These are phyloP conservation scores for Magnaporthiopsis rhizophila DNA, from an alignment of 2,329 filamentous ascomycete species.

Conservation along the genomic window DNA sequence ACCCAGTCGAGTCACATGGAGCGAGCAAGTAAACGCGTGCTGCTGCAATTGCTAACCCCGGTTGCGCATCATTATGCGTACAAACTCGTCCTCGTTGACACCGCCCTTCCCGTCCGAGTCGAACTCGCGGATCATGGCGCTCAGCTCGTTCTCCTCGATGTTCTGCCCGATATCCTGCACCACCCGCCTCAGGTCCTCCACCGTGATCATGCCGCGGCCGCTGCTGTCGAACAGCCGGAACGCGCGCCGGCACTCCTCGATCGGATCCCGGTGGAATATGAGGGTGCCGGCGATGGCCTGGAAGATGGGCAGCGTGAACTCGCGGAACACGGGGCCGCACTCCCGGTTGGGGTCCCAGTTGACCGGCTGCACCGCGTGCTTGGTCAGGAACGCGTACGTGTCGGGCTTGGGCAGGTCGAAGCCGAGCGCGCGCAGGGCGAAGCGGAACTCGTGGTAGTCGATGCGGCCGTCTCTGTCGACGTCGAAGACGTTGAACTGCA, in stretches of 20 bases:
- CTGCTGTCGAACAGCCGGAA: constrained; percentile 92
- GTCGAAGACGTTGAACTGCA: constrained; percentile 87
- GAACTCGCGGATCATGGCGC: constrained; percentile 97
- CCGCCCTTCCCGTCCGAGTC: constrained; percentile 88
- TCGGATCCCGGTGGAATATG: constrained; percentile 74
- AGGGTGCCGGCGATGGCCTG: constrained; percentile 70
- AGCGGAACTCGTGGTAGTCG: constrained; percentile 97
- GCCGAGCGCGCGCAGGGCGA: constrained; percentile 89
- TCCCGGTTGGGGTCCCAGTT: constrained; percentile 45
- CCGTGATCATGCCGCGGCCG: constrained; percentile 80
- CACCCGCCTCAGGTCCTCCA: constrained; percentile 80
- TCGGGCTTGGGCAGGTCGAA: constrained; percentile 86
- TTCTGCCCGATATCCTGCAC: constrained; percentile 88
- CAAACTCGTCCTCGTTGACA: constrained; percentile 61
- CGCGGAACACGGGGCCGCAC: constrained; percentile 57
- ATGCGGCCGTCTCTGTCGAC: constrained; percentile 90
- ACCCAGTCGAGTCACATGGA: background rate
- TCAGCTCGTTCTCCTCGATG: constrained; percentile 83
- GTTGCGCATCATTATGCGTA: constrained; percentile 48
- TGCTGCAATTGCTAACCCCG: constrained; percentile 7
- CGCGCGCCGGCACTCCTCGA: constrained; percentile 84
- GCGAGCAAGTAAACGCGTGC: too few relatives aligned
- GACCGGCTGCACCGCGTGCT: constrained; percentile 67
- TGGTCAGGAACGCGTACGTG: constrained; percentile 71
- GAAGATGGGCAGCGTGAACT: constrained; percentile 66